Evolutionary conservation across 164 flowering plant species (phyloP).

Genomic region (Litsea cubeba): DNA sequence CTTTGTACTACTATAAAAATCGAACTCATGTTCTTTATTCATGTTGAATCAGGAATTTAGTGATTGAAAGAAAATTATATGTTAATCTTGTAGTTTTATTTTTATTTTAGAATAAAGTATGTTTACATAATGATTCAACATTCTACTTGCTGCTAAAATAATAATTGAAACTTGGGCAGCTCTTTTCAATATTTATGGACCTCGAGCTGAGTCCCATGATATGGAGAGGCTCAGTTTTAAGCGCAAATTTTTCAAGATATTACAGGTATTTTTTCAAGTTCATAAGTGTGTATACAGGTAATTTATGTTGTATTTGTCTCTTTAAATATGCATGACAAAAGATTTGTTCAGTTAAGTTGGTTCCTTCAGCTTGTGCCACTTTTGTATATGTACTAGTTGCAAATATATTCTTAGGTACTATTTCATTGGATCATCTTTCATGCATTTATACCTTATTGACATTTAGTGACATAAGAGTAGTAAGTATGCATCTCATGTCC

Average conservation of each 20-base stretch:
- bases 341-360: neutral
- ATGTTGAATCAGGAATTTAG: neutral
- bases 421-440: neutral
- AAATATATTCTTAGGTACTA: neutral
- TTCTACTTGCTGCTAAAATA: neutral
- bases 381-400: neutral
- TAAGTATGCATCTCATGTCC: neutral
- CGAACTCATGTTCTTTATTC: neutral
- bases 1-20: neutral
- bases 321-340: neutral
- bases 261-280: conserved; percentile 52
- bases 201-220: conserved; percentile 77
- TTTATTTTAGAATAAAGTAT: neutral
- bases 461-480: neutral
- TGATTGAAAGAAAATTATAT: too few species aligned
- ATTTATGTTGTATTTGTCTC: neutral
- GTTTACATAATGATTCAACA: neutral
- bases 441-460: neutral
- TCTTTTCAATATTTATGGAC: conserved; percentile 93
- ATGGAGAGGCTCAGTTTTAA: conserved; percentile 71
- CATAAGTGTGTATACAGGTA: neutral
- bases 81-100: neutral
- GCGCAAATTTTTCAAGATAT: conserved; percentile 51
- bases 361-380: neutral
- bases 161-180: conserved; percentile 38